phyloP scores from a whole-genome alignment of 257 asterid species.

The Forsythia viridissima region DNA sequence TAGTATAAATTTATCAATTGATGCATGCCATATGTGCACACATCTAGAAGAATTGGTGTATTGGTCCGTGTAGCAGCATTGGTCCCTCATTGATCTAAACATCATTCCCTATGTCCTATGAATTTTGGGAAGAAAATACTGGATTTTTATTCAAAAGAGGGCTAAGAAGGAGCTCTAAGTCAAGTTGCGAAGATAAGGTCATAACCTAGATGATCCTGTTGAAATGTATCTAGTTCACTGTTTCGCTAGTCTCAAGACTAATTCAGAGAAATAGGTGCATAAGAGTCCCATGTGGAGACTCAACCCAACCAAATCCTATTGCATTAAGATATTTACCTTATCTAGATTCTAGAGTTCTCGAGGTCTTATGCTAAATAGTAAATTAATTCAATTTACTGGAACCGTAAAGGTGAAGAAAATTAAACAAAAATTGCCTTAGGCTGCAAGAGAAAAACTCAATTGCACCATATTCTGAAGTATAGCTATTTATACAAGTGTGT shows the following conservation, averaged over 20 bases:
- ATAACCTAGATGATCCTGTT: background rate
- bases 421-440: background rate
- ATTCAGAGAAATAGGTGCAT: background rate
- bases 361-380: background rate
- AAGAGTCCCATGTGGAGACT: background rate
- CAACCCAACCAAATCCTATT: background rate
- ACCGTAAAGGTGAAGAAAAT: background rate
- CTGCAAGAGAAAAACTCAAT: background rate
- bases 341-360: background rate
- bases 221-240: background rate
- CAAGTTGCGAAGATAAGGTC: background rate
- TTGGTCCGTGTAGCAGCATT: background rate
- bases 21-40: slow-evolving; percentile 1
- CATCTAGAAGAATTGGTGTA: background rate
- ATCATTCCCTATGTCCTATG: background rate
- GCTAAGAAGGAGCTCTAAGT: background rate
- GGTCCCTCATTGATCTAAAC: background rate
- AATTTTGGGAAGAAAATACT: background rate
- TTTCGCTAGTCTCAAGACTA: background rate
- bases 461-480: background rate
- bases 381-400: background rate
- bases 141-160: background rate
- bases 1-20: slow-evolving; percentile 5
- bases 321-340: background rate
- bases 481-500: background rate